Conservation (phyloP, 768 basidiomycete species). For the Macrolepiota fuliginosa region DNA sequence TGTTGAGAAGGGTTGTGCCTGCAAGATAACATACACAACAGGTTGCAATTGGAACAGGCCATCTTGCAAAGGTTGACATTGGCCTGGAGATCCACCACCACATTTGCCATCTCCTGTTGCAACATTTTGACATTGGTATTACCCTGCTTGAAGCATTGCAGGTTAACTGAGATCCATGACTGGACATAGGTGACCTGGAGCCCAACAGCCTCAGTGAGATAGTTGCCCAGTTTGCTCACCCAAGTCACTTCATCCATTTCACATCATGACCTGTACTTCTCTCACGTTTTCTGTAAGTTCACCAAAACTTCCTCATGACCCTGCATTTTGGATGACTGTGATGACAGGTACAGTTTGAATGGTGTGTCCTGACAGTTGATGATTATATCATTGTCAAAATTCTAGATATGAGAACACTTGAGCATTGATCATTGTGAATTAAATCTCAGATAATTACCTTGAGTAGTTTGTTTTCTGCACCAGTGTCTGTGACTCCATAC, state of each 20-base stretch:
- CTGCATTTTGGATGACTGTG: constrained; percentile 12
- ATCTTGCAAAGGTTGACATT: constrained; percentile 48
- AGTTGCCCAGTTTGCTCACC: constrained; percentile 31
- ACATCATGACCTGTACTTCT: constrained; percentile 27
- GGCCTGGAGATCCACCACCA: constrained; percentile 42
- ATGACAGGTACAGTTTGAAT: constrained; percentile 30
- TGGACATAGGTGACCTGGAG: constrained; percentile 44
- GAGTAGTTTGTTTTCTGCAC: constrained; percentile 44
- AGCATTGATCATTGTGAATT: not conserved
- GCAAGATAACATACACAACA: constrained; percentile 44
- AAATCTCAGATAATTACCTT: constrained; percentile 35
- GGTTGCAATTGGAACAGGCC: constrained; percentile 45
- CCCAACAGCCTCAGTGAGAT: constrained; percentile 39
- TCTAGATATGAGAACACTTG: constrained; percentile 29
- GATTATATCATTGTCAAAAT: constrained; percentile 46
- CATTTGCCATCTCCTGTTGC: constrained; percentile 38
- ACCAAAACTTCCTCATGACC: constrained; percentile 23
- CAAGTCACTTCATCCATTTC: constrained; percentile 38
- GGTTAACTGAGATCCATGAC: constrained; percentile 50
- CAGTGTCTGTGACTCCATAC: constrained; percentile 43
- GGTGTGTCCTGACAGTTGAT: constrained; percentile 37
- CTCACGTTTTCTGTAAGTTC: constrained; percentile 27
- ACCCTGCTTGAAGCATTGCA: constrained; percentile 41
- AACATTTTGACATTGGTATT: constrained; percentile 45
- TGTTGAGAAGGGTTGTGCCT: constrained; percentile 36